Evolutionary conservation across 2,329 filamentous ascomycete species (phyloP), one percentile per base, ranked within the genome.

Genomic region (Xylariaceae sp.): DNA sequence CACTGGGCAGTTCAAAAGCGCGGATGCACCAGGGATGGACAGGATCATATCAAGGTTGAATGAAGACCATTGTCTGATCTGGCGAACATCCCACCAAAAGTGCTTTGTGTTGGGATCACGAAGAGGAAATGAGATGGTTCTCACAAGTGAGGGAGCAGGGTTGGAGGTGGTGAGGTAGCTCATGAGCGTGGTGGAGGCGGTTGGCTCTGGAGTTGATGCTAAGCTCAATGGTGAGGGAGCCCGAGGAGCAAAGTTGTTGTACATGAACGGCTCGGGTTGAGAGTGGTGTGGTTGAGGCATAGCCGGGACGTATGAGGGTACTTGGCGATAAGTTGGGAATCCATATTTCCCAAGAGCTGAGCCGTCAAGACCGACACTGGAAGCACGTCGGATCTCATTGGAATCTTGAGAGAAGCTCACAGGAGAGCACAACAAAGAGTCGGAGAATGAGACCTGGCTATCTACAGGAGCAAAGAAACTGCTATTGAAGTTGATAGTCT

Each of bases 41-140:
- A 85, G 76, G 63, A 96, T 83, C 46, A 83, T 82, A 43, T 75
- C 66, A 10, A 87, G 72, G 54, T 80, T 88, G 77, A 96, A 96
- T 56, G 81, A 78, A 41, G 78, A 79, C 92, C 92, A 96, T 50
- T 82, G 78, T 52, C 88, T 82, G 55, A 96, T 75, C 64, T 94
- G 92, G 56, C 92, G 86, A 47, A 95, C 79, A 61, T 97, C 92
- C 87, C 89, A 96, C 92, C 92, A 97, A 67, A 92, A 95, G 71
- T 95, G 83, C 65, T 85, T 88, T 58, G 78, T 85, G 67, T 76
- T 79, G 60, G 76, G 83, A 64, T 82, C 86, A 53, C 74, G 80
- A 59, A 75, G 73, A 53, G 69, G 82, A 62, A 85, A 83, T 48
- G 85, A 87, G 55, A 92, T 80, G 55, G 85, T 86, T 60, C 85